Conservation (phyloP, 331 rosid species). For the Prunus yedoensis region DNA sequence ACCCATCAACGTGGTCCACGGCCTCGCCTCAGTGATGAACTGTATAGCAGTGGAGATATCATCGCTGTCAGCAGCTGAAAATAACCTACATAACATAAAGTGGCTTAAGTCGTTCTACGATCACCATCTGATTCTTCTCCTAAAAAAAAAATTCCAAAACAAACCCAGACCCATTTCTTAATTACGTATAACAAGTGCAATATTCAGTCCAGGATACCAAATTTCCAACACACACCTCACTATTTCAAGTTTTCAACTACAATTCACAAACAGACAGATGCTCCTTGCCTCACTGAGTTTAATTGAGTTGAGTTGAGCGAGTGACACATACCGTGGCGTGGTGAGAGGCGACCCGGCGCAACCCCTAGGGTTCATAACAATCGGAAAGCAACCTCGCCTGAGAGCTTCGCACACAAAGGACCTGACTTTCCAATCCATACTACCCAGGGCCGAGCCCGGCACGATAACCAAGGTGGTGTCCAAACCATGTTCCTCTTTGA, state of each 20-base stretch:
- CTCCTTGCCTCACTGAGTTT: not conserved
- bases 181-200: not conserved
- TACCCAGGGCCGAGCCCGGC: slow-evolving; percentile 82
- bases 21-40: slow-evolving; percentile 68
- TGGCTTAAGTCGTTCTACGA: slow-evolving; percentile 40
- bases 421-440: slow-evolving; percentile 55
- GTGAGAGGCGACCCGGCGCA: slow-evolving; percentile 92
- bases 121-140: slow-evolving; percentile 14
- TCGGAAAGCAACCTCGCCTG: slow-evolving; percentile 68
- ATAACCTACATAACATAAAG: slow-evolving; percentile 78
- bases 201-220: not conserved
- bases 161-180: not conserved
- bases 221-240: not conserved
- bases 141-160: slow-evolving; percentile 17
- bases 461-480: slow-evolving; percentile 81
- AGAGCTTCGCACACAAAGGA: slow-evolving; percentile 69
- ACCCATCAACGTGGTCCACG: slow-evolving; percentile 82
- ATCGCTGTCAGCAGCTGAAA: slow-evolving; percentile 99
- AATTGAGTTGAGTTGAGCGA: not conserved
- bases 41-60: slow-evolving; percentile 81
- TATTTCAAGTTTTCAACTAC: not conserved
- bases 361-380: slow-evolving; percentile 94
- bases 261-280: not conserved
- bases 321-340: slow-evolving; percentile 63
- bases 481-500: slow-evolving; percentile 68